Base-by-base conservation (phyloP, 805 yeast genomes). In the Priceomyces medius region DNA sequence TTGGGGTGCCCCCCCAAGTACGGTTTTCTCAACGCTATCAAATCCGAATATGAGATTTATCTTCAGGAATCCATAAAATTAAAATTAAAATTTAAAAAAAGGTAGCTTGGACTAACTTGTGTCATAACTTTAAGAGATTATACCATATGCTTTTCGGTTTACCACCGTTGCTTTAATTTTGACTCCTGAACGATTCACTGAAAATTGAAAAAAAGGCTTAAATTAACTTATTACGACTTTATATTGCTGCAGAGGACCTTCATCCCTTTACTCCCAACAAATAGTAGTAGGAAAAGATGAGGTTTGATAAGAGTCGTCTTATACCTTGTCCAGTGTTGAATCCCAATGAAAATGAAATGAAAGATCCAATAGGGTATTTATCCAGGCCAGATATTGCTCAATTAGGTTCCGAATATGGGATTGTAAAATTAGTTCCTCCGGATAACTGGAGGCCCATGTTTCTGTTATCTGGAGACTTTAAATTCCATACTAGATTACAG, bases 401-500 rank as follows among this genome's bases (percentile, higher is more conserved):
- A 26, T 47, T 76, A 27, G 83, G 83, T 3, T 59, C 60, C 7
- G 50, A 66, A 37, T 76, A 59, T 50, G 83, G 83, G 2, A 63
- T 79, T n/a, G 57, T 79, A 21, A 79, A 79, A 50, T 51, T 79
- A 2, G 64, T 68, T 7, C 83, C 83, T 4, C 83, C 83, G 0
- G 41, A 47, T 13, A 60, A 53, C n/a, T 79, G 82, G 81, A 56
- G 55, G 35, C 82, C 83, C 0, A 79, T 78, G 0, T 73, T 83
- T 47, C 71, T 80, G 41, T 63, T 85, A 16, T 71, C 83, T 37
- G 65, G 68, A 35, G 52, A 63, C 5, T 85, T 85, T 59, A 71
- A 62, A 37, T 85, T 86, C 54, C 81, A 78, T 46, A 83, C 88
- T 7, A 61, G 95, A 41, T 56, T 81, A n/a, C 93, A 85, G 56